Percentiles rank a stretch among this genome's conserved stretches.
These are phyloP conservation scores for Curvularia sp. DNA, from an alignment of 2,329 filamentous ascomycete species.

Conservation along the genomic window DNA sequence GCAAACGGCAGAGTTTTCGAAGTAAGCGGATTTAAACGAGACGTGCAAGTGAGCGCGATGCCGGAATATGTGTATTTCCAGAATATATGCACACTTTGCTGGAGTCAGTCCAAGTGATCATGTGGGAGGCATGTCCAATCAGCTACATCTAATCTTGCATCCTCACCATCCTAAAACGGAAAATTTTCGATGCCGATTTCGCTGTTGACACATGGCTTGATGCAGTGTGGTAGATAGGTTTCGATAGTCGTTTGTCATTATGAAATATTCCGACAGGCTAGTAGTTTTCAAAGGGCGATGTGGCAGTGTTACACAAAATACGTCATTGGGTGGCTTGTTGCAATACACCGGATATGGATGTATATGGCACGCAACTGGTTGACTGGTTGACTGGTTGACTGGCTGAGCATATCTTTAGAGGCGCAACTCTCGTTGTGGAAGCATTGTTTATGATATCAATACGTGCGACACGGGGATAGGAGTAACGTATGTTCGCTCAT, in stretches of 20 bases:
- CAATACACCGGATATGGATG: background rate
- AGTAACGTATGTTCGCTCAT: background rate
- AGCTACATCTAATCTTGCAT: background rate
- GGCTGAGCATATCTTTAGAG: background rate
- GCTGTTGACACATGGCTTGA: no score
- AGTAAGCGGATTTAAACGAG: background rate
- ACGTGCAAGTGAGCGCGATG: background rate
- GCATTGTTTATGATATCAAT: background rate
- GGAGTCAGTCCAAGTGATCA: background rate
- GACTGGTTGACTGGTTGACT: background rate
- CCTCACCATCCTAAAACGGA: background rate
- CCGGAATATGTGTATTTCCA: background rate
- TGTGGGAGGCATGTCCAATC: background rate
- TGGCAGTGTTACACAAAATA: constrained; percentile 5
- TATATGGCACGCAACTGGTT: background rate
- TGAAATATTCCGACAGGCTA: background rate
- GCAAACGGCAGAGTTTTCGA: background rate
- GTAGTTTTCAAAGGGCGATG: background rate
- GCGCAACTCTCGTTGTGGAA: background rate
- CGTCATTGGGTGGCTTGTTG: constrained; percentile 8
- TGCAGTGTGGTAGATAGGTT: no score
- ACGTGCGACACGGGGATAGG: background rate
- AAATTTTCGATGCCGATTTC: background rate
- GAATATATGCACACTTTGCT: background rate
- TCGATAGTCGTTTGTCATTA: background rate